Evolutionary conservation across 805 yeast genomes (phyloP), one percentile per base, ranked within the genome.

Genomic region (Komagataella pseudopastoris): DNA sequence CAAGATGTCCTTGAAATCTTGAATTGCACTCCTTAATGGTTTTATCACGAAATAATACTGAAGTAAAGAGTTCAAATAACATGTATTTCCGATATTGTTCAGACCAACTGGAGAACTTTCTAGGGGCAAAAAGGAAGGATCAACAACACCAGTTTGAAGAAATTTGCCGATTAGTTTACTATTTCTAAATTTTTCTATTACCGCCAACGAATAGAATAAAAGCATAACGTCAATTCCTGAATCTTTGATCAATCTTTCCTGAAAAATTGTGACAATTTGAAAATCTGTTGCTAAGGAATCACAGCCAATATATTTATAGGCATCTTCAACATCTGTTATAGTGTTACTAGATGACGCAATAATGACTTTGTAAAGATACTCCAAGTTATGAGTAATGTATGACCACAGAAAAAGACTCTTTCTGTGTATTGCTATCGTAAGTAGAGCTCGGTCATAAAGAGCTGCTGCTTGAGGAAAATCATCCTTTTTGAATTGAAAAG

Each of bases 41-140:
- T 79, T 78, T 47, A 93, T 78, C 6, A 88, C 85, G 68, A 89
- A 93, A 64, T 88, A 91, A 60, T 85, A 91, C 62, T 91, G 99
- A 46, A 91, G 68, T 49, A 93, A 71, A 0, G 98, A 91, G 63
- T 93, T 91, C 64, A 93, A 71, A 58, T 90, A 90, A 65, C 99
- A 93, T 0, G 99, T 91, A 63, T 93, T 93, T 22, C 99, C 99
- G 55, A 89, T 90, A 62, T 93, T 93, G 65, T 85, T 87, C 60
- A 93, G 72, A 0, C 99, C 99, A 3, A 88, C 87, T 0, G 99
- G 99, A 78, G 91, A 82, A 49, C 78, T 75, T 14, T 77, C 81
- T 0, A 80, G 76, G 0, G 89, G 82, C 17, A 85, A 64, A 1
- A 75, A 64, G 7, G 74, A 67, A 4, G 80, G 75, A 61, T 84